Evolutionary conservation across 2,329 filamentous ascomycete genomes (phyloP).

Genomic region (Diplodia sapinea): DNA sequence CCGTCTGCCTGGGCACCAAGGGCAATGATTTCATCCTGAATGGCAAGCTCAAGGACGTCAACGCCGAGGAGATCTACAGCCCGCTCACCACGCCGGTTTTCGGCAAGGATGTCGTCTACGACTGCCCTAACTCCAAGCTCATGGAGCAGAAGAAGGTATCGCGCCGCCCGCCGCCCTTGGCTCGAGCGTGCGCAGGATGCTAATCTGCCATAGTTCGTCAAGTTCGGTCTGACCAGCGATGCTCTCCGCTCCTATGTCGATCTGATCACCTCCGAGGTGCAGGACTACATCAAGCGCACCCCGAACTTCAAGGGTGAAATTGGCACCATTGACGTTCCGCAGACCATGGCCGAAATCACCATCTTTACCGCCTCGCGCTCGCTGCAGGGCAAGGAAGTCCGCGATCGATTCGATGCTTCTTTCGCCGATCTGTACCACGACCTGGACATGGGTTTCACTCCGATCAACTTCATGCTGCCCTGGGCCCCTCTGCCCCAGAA

Average conservation of each 20-base stretch:
- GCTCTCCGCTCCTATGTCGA: constrained; percentile 78
- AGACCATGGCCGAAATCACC: constrained; percentile 82
- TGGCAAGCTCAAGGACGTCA: constrained; percentile 86
- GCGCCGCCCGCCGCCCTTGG: not conserved
- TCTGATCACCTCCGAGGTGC: constrained; percentile 76
- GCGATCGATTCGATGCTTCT: constrained; percentile 76
- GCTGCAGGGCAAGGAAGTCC: constrained; percentile 83
- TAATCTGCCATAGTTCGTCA: constrained; percentile 69
- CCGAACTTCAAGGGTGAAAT: constrained; percentile 70
- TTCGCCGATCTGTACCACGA: constrained; percentile 87
- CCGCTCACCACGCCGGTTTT: constrained; percentile 75
- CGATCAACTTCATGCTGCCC: constrained; percentile 88
- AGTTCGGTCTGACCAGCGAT: constrained; percentile 76
- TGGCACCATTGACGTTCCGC: constrained; percentile 73
- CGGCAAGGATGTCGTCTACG: constrained; percentile 85
- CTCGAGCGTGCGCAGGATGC: not conserved
- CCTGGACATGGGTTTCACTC: constrained; percentile 86
- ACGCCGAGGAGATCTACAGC: constrained; percentile 87
- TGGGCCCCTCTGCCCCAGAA: constrained; percentile 92
- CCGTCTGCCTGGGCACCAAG: constrained; percentile 78
- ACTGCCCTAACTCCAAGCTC: constrained; percentile 87
- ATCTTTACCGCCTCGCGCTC: constrained; percentile 88
- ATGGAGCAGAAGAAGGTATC: constrained; percentile 96
- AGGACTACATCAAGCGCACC: constrained; percentile 72
- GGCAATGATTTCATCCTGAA: constrained; percentile 93